phyloP scores from a whole-genome alignment of 1,139 yeast genomes.

The Yamadazyma buinensis region DNA sequence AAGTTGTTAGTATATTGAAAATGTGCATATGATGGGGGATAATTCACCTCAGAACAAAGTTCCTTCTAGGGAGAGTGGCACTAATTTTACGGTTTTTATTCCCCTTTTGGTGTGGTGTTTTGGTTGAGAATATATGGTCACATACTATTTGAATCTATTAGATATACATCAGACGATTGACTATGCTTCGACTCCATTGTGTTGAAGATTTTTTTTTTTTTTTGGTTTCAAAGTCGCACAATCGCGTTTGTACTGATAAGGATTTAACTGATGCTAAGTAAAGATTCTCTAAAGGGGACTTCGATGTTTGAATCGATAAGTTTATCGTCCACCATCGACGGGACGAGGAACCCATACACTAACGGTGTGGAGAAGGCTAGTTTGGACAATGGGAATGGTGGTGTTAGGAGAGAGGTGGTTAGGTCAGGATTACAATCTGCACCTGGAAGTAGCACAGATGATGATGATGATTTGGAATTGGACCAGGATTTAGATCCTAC shows the following conservation, averaged over 20 bases:
- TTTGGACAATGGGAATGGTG: too few relatives aligned
- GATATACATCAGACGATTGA: conserved; percentile 7
- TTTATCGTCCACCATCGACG: conserved; percentile 14
- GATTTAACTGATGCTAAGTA: conserved; percentile 3
- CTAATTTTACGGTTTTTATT: too few relatives aligned
- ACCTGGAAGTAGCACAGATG: conserved; percentile 22
- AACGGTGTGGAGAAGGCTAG: too few relatives aligned
- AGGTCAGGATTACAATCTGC: conserved; percentile 14
- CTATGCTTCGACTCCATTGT: background rate
- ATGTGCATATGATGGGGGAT: too few relatives aligned
- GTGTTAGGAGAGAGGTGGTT: too few relatives aligned
- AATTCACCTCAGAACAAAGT: too few relatives aligned
- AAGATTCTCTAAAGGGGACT: conserved; percentile 3
- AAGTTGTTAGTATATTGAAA: conserved; percentile 8
- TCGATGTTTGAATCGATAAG: conserved; percentile 16
- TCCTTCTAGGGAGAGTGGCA: too few relatives aligned
- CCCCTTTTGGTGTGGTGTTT: too few relatives aligned
- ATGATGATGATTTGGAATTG: too few relatives aligned
- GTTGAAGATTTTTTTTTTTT: too few relatives aligned
- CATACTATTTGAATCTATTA: conserved; percentile 13
- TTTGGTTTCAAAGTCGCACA: too few relatives aligned
- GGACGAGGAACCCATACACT: conserved; percentile 2
- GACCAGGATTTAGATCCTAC: conserved; percentile 30
- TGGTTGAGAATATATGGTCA: conserved; percentile 2
- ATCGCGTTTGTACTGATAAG: conserved; percentile 1